Evolutionary conservation across 306 rosid species (phyloP), one percentile per base, ranked within the genome.

Genomic region (Senna tora): DNA sequence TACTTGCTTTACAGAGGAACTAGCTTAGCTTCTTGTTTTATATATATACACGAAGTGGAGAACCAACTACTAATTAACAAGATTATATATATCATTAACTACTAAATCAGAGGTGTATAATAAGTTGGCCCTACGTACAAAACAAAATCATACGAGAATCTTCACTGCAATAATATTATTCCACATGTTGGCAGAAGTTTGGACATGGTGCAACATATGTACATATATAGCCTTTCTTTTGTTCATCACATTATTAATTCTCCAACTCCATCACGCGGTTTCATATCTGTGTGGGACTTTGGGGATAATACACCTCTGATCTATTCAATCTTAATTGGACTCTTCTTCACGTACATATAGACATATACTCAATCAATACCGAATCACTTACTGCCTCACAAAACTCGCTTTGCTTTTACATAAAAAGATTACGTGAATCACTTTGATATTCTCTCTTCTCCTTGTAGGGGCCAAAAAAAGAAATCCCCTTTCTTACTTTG

Each of bases 161-260:
- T 41, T 41, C 13, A 41, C 79, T 68, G 67, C 88, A 79, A 83
- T 84, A 75, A 75, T 64, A 68, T 79, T 80, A 85, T 90, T 87
- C 89, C 68, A 57, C 62, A 69, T 87, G 96, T 78, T 85, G 86
- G 96, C 53, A 43, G 89, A 78, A 75, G 36, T 43, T 78, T 86
- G 84, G 89, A 85, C 96, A 87, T 32, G 61, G 86, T 83, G 69
- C 75, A 72, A 51, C 30, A 25, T 25, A 25, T 25, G 30, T 25
- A 25, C 1, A 25, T 25, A 25, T 25, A 25, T 25, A 25, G 30
- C 30, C 30, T 25, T 25, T 3, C 2, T 25, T 25, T 25, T 25
- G 30, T 25, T 25, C 30, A 25, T 25, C 30, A 25, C 3, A 25
- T 25, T 25, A 25, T 25, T 25, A 25, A 1, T 25, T 25, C 30